Percentiles rank a stretch among this genome's conserved stretches.
These are phyloP conservation scores for Hypoxylon lienhwacheense DNA, from an alignment of 495 filamentous ascomycete genomes.

Conservation along the genomic window DNA sequence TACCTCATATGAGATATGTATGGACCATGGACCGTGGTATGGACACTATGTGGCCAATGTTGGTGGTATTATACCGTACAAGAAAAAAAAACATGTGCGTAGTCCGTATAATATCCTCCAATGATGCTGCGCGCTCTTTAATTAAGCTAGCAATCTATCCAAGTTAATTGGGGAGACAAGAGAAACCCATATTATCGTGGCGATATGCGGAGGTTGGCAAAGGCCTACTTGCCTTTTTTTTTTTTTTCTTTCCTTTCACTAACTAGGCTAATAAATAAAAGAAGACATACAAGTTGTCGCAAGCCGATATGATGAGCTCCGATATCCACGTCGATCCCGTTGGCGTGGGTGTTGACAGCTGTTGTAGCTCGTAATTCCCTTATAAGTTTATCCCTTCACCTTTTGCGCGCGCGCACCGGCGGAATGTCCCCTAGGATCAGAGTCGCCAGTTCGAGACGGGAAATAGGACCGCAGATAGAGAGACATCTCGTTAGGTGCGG, in stretches of 20 bases:
- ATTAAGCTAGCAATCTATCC: slow-evolving; percentile 26
- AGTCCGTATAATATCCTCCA: slow-evolving; percentile 8
- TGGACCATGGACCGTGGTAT: neutral
- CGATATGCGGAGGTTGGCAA: slow-evolving; percentile 34
- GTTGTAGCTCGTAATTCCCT: slow-evolving; percentile 7
- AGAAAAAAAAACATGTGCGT: neutral
- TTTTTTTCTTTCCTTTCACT: too few relatives aligned
- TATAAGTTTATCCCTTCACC: slow-evolving; percentile 3
- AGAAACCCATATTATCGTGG: slow-evolving; percentile 30
- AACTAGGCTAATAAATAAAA: slow-evolving; percentile 35
- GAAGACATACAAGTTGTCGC: slow-evolving; percentile 26
- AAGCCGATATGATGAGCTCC: slow-evolving; percentile 35
- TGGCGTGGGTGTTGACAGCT: too few relatives aligned
- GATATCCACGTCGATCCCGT: slow-evolving; percentile 32
- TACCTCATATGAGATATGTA: neutral
- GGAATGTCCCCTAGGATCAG: slow-evolving; percentile 11
- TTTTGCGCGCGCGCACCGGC: slow-evolving; percentile 6
- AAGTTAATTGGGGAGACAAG: slow-evolving; percentile 14
- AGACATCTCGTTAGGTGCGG: slow-evolving; percentile 28
- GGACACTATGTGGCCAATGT: neutral
- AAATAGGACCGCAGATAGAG: slow-evolving; percentile 30
- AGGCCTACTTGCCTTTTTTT: slow-evolving; percentile 22
- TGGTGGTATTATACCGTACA: slow-evolving; percentile 10
- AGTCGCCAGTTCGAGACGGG: slow-evolving; percentile 10
- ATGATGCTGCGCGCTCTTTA: slow-evolving; percentile 15